These are phyloP conservation scores for Penicillium sp. DNA, from an alignment of 2,329 filamentous ascomycete genomes.

Conservation along the genomic window DNA sequence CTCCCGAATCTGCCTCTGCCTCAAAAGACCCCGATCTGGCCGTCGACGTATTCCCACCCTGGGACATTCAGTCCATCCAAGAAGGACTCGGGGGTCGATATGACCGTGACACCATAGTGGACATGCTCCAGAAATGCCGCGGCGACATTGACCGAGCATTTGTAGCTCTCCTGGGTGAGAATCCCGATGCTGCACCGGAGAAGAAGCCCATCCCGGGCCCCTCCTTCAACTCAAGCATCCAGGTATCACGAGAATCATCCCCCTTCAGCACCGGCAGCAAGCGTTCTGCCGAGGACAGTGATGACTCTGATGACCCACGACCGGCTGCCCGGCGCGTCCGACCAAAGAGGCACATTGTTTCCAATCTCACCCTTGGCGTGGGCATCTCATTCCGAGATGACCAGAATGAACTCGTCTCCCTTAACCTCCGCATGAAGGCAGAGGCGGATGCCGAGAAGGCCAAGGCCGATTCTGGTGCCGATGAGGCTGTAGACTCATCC, in stretches of 20 bases:
- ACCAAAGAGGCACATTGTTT: conserved; percentile 32
- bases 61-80: conserved; percentile 54
- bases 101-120: conserved; percentile 50
- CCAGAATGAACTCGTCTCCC: conserved; percentile 37
- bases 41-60: conserved; percentile 46
- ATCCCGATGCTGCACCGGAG: conserved; percentile 25
- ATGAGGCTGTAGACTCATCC: neutral
- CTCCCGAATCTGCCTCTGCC: conserved; percentile 14
- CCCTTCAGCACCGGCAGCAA: conserved; percentile 42
- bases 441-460: conserved; percentile 17
- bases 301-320: conserved; percentile 35
- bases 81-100: conserved; percentile 50
- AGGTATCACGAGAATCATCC: conserved; percentile 41
- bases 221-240: conserved; percentile 31
- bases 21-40: conserved; percentile 17
- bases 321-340: conserved; percentile 27
- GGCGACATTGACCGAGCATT: conserved; percentile 54
- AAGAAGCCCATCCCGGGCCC: conserved; percentile 22
- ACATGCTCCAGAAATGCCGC: conserved; percentile 50
- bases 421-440: conserved; percentile 29
- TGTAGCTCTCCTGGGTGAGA: conserved; percentile 48
- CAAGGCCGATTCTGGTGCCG: conserved; percentile 1
- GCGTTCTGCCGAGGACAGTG: conserved; percentile 39
- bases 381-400: conserved; percentile 38
- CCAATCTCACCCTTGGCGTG: conserved; percentile 35